These are phyloP conservation scores for Conticribra weissflogii DNA, from an alignment of 108 stramenopile genomes.

Conservation along the genomic window DNA sequence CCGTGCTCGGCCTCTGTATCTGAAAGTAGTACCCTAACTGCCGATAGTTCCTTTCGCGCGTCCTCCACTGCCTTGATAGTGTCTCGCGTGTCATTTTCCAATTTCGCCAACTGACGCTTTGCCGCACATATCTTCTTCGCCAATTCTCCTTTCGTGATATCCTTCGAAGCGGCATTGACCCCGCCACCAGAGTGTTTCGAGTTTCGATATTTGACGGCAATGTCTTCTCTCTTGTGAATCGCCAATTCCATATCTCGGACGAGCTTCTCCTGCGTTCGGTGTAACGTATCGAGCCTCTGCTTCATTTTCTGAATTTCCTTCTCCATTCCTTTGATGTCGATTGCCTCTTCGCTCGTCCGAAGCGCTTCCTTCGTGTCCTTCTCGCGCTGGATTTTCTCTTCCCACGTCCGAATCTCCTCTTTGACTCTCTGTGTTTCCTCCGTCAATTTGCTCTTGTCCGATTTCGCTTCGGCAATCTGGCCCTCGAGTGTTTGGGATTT, in stretches of 20 bases:
- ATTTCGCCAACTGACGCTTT: constrained; percentile 6
- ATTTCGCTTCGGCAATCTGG: constrained; percentile 50
- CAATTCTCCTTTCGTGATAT: constrained; percentile 24
- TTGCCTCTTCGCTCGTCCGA: constrained; percentile 68
- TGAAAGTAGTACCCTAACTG: constrained; percentile 11
- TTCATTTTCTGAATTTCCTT: constrained; percentile 88
- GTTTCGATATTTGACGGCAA: constrained; percentile 60
- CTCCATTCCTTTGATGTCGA: constrained; percentile 79
- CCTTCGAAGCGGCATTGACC: constrained; percentile 10
- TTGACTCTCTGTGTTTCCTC: constrained; percentile 71
- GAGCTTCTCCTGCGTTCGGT: constrained; percentile 72
- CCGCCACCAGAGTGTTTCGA: constrained; percentile 19
- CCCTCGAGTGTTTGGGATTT: constrained; percentile 44
- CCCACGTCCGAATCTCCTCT: constrained; percentile 73
- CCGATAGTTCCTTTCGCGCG: constrained; percentile 12
- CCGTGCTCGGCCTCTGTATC: not conserved
- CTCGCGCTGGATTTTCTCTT: constrained; percentile 87
- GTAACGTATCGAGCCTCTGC: constrained; percentile 64
- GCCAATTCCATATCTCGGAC: constrained; percentile 80
- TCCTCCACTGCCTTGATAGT: constrained; percentile 1
- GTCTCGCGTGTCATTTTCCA: constrained; percentile 10
- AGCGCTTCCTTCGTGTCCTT: constrained; percentile 82
- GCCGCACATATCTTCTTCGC: constrained; percentile 21
- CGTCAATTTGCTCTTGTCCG: constrained; percentile 48
- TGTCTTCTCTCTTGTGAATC: constrained; percentile 76